Evolutionary conservation across 306 rosid species (phyloP).

Genomic region (Glycine soja): DNA sequence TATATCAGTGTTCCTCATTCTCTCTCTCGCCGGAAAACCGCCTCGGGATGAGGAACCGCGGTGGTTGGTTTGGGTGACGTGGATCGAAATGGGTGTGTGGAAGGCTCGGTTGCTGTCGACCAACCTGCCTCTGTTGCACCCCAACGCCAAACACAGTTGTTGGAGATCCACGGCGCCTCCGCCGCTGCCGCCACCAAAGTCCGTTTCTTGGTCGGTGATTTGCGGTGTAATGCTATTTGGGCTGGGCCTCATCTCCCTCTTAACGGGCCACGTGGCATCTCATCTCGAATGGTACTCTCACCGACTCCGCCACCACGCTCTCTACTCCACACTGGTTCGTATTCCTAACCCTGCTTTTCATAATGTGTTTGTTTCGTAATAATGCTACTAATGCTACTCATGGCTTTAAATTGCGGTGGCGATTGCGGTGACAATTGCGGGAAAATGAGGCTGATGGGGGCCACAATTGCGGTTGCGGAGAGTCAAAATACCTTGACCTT

Average conservation of each 20-base stretch:
- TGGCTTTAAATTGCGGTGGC: too few relatives aligned
- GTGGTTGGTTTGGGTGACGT: conserved; percentile 5
- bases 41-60: conserved; percentile 27
- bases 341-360: too few relatives aligned
- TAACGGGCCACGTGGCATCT: conserved; percentile 93
- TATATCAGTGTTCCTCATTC: conserved; percentile 43
- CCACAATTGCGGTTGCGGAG: too few relatives aligned
- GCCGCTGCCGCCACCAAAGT: conserved; percentile 27
- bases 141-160: conserved; percentile 48
- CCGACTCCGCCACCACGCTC: conserved; percentile 63
- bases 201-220: conserved; percentile 68
- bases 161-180: conserved; percentile 55
- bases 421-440: too few relatives aligned
- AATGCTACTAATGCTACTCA: neutral
- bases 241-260: conserved; percentile 84
- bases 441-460: too few relatives aligned
- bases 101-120: conserved; percentile 36
- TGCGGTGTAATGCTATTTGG: conserved; percentile 93
- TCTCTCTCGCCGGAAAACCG: too few relatives aligned
- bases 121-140: conserved; percentile 67
- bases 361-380: too few relatives aligned
- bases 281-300: conserved; percentile 96
- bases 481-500: too few relatives aligned
- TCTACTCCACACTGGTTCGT: conserved; percentile 67
- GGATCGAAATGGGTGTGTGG: conserved; percentile 44